Base-by-base conservation (phyloP, 2,329 filamentous ascomycete species). In the Ascosphaera apis region DNA sequence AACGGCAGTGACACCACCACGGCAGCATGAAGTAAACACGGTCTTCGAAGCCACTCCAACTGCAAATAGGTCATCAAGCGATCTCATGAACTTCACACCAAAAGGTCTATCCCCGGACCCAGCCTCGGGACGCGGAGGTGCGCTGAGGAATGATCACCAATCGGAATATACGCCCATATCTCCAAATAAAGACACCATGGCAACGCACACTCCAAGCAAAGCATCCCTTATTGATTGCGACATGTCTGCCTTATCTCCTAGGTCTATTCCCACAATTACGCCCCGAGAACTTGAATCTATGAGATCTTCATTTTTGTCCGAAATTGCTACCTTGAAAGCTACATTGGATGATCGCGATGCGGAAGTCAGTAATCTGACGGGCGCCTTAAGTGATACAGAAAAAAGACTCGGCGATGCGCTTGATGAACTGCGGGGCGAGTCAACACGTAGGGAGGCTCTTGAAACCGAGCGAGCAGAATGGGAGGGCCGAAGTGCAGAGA, bases 281-380 rank as follows among this genome's bases (percentile, higher is more conserved):
- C 80, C 88, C 1, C 73, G 88, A 23, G 88, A 98, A 57, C 64
- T 95, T 2, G 88, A 98, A 52, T 80, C 78, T 11, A 65, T 95
- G 40, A 95, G 95, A 53, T 93, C 84, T 0, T 69, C 69, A 16
- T 91, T 91, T 47, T 66, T 91, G 36, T 91, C 84, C 0, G 81
- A 95, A 51, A 91, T 98, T 40, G 91, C 82, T 42, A 82, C 79
- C n/a, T 68, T 98, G 13, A 88, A 81, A 49, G 88, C 88, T 2
- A 86, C 81, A 7, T 63, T 98, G 7, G 84, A 76, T 47, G 88
- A 88, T 34, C 91, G 88, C 48, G 86, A 95, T 52, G 86, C 86
- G 4, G 84, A 95, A 53, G 81, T 88, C 25, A 66, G 74, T 35
- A 86, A 78, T 23, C 66, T 95, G 39, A 92, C 92, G 53, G 72